These are phyloP conservation scores for Condylostoma magnum DNA, from an alignment of 169 alveolate genomes.

Conservation along the genomic window DNA sequence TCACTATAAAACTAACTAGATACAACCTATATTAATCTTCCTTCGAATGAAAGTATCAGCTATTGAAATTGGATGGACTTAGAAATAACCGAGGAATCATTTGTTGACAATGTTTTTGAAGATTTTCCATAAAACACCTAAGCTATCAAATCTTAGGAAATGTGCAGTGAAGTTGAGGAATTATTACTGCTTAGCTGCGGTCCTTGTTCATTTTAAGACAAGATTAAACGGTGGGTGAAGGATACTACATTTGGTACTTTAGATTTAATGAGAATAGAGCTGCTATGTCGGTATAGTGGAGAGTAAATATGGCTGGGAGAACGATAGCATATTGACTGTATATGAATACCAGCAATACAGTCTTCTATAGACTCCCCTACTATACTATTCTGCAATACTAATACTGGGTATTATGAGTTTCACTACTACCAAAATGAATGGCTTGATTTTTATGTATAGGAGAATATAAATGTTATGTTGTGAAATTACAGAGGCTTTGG, in stretches of 20 bases:
- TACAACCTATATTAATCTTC: neutral
- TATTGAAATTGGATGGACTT: neutral
- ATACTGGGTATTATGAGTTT: constrained; percentile 78
- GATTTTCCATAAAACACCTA: constrained; percentile 6
- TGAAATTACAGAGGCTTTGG: constrained; percentile 90
- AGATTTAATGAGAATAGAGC: constrained; percentile 13
- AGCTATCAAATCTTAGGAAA: neutral
- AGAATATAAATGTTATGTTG: constrained; percentile 67
- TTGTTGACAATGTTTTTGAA: constrained; percentile 8
- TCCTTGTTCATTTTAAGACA: neutral
- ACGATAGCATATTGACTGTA: neutral
- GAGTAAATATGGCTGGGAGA: neutral
- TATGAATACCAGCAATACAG: neutral
- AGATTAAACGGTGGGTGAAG: neutral
- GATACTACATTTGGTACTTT: constrained; percentile 17
- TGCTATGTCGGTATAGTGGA: neutral
- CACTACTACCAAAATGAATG: constrained; percentile 51
- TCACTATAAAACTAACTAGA: neutral
- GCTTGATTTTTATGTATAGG: constrained; percentile 64
- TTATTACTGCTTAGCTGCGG: neutral
- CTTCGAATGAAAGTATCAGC: neutral
- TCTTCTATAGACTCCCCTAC: constrained; percentile 39
- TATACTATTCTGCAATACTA: constrained; percentile 74
- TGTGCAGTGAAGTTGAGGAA: neutral
- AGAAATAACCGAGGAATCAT: neutral